A percentile compares a stretch with the other conserved stretches of the same genome.
Evolutionary conservation across 768 basidiomycete genomes (phyloP).

Genomic region (Lactarius akahatsu): DNA sequence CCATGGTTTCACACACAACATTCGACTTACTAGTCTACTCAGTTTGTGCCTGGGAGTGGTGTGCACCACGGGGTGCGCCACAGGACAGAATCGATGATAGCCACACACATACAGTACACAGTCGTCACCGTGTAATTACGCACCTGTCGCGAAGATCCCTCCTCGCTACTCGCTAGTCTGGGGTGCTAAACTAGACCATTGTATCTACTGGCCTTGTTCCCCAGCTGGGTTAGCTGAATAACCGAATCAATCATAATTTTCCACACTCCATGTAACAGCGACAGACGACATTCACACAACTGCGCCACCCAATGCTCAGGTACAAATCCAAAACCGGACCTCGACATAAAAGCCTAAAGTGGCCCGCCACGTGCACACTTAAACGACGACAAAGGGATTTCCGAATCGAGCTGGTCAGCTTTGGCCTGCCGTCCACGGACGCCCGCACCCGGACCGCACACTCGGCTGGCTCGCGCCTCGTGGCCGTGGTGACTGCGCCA

Average conservation of each 20-base stretch:
- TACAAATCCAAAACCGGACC: not conserved
- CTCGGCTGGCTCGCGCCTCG: not conserved
- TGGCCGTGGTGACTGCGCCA: not conserved
- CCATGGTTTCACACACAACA: slow-evolving; percentile 1
- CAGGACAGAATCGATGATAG: not conserved
- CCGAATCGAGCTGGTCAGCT: slow-evolving; percentile 3
- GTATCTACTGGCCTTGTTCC: slow-evolving; percentile 15
- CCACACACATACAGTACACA: not conserved
- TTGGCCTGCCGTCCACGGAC: not conserved
- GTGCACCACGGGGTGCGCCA: not conserved
- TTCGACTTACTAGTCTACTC: not conserved
- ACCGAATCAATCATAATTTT: not conserved
- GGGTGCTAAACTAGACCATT: slow-evolving; percentile 10
- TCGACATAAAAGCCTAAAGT: slow-evolving; percentile 22
- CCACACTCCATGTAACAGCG: not conserved
- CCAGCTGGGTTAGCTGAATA: slow-evolving; percentile 14
- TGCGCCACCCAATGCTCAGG: not conserved
- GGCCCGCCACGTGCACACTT: slow-evolving; percentile 11
- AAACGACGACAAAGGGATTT: slow-evolving; percentile 20
- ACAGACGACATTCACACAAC: not conserved
- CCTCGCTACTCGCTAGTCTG: not conserved
- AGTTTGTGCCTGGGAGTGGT: slow-evolving; percentile 14
- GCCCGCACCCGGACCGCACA: not conserved
- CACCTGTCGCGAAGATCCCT: slow-evolving; percentile 10
- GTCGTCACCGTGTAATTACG: slow-evolving; percentile 9